These are phyloP conservation scores for Halophytophthora batemanensis DNA, from an alignment of 352 stramenopile species.

Conservation along the genomic window DNA sequence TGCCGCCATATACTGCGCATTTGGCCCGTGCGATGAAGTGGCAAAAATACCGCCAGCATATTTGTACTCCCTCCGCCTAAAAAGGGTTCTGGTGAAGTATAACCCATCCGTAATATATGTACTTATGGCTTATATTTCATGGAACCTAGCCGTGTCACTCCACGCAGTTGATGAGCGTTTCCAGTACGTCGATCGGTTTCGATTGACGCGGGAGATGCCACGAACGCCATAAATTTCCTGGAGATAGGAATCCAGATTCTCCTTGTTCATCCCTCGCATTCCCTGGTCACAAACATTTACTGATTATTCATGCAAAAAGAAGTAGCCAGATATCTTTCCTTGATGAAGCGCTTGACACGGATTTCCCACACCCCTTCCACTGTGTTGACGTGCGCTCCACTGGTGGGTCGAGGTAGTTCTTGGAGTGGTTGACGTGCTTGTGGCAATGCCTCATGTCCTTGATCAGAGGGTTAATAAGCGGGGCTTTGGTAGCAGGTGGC, in stretches of 20 bases:
- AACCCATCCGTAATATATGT: no score
- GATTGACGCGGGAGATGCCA: constrained; percentile 9
- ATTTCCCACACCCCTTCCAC: constrained; percentile 20
- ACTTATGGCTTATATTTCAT: no score
- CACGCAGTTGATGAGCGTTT: no score
- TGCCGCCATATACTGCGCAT: no score
- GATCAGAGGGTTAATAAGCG: constrained; percentile 5
- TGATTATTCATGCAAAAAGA: neutral
- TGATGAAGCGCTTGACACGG: constrained; percentile 15
- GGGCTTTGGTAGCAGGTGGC: no score
- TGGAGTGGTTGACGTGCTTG: constrained; percentile 17
- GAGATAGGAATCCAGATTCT: constrained; percentile 9
- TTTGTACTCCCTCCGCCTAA: no score
- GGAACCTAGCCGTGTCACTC: no score
- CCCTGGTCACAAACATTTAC: neutral
- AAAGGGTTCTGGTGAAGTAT: no score
- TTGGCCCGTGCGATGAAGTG: no score
- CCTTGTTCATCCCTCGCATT: constrained; percentile 14
- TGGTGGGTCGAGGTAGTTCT: constrained; percentile 18
- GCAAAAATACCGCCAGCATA: no score
- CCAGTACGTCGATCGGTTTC: no score
- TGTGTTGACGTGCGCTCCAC: constrained; percentile 15
- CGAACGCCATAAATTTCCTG: constrained; percentile 9
- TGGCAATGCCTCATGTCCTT: constrained; percentile 14
- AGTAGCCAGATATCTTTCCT: neutral